Evolutionary conservation across 108 stramenopile genomes (phyloP), one percentile per base, ranked within the genome.

Genomic region (Schizochytrium sp.): DNA sequence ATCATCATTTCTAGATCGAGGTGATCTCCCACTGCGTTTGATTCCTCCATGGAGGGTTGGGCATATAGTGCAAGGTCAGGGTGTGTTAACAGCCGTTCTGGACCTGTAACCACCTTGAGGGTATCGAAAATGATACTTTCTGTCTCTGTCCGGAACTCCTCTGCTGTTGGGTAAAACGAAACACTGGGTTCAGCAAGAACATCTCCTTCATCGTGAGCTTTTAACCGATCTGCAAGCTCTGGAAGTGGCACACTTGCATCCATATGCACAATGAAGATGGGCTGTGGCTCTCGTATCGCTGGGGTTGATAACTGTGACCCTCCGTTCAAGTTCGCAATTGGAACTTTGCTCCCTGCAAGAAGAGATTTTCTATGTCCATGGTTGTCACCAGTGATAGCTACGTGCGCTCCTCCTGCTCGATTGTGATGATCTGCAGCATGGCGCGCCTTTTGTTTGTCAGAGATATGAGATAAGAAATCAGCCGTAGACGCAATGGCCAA

Each of bases 1-100:
- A 89, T 72, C 47, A 89, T 61, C 61, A 53, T 72, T 28, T 89
- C 88, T 3, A 89, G 61, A 46, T 89, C 88, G 2, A 89, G 72
- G 49, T 41, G 13, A 47, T 53, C 64, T 12, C 64, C 88, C n/a
- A 17, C 56, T 10, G 45, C 49, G 1, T 40, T 56, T 5, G 61
- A 45, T 46, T 49, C 46, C 15, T 89, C 88, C 61, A 72, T 42
- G 4, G 49, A 40, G 28, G 88, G 61, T 53, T 72, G 61, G 4
- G 88, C 64, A 28, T 55, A 72, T 4, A 89, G 69, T 4, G 69
- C 61, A 12, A 89, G 10, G 12, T 89, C 88, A 10, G 59, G 72
- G 88, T 89, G 64, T 1, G 42, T 53, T 0, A 89, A n/a, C 40
- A 61, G 88, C 4, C 40, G 61, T 1, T 61, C 61, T 4, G 88